These are phyloP conservation scores for Yarrowia sp. DNA, from an alignment of 805 yeast genomes.

Conservation along the genomic window DNA sequence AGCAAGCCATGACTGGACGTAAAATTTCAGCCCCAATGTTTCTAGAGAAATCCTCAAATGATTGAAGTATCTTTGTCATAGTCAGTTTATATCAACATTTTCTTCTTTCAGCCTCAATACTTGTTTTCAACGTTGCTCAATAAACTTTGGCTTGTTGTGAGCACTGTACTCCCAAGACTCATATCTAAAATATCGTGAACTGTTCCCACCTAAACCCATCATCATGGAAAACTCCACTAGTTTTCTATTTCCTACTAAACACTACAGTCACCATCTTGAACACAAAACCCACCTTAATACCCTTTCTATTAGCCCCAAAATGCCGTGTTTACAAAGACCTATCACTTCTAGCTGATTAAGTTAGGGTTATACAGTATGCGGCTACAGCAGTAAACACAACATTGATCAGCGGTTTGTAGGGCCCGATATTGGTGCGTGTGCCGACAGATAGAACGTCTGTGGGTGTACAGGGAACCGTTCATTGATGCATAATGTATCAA, in stretches of 20 bases:
- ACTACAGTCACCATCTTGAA: background rate
- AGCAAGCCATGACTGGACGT: no score
- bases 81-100: no score
- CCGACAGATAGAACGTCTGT: background rate
- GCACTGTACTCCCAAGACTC: background rate
- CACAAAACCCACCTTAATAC: background rate
- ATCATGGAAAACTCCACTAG: background rate
- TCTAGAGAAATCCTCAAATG: no score
- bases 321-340: background rate
- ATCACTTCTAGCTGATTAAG: background rate
- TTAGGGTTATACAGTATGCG: constrained; percentile 15
- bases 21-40: no score
- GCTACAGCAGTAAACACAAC: constrained; percentile 21
- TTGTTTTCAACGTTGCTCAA: no score
- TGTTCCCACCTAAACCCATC: background rate
- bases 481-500: background rate
- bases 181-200: background rate
- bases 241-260: background rate
- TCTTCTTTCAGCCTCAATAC: no score
- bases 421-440: background rate
- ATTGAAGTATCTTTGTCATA: no score
- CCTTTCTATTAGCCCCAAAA: background rate
- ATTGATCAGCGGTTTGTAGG: background rate
- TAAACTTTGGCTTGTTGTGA: background rate
- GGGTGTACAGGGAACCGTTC: background rate